Conservation (phyloP, 345 rosid genomes). For the Acer negundo region DNA sequence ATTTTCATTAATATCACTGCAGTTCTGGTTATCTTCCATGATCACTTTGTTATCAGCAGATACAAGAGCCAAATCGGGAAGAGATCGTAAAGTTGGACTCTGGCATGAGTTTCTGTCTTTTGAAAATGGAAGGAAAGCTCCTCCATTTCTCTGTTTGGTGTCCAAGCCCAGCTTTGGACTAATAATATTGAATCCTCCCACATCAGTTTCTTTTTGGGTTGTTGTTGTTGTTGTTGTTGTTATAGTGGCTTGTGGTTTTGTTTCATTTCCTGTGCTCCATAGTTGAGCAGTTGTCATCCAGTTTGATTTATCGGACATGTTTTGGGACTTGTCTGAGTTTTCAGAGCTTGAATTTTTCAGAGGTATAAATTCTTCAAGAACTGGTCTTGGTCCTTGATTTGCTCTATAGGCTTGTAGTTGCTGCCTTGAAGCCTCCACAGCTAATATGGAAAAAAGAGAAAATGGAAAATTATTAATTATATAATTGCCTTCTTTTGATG, state of each 20-base stretch:
- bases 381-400: constrained; percentile 61
- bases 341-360: constrained; percentile 54
- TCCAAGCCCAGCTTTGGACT: constrained; percentile 66
- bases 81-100: constrained; percentile 35
- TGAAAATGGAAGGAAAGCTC: constrained; percentile 92
- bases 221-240: constrained; percentile 11
- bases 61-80: constrained; percentile 71
- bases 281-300: constrained; percentile 98
- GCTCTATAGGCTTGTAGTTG: constrained; percentile 70
- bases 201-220: constrained; percentile 47
- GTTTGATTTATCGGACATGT: constrained; percentile 53
- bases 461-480: background rate
- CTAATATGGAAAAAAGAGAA: constrained; percentile 44
- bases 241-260: constrained; percentile 36
- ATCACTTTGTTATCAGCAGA: constrained; percentile 33
- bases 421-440: constrained; percentile 84
- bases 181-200: constrained; percentile 54
- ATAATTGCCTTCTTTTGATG: background rate
- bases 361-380: constrained; percentile 97
- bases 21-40: constrained; percentile 52
- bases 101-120: constrained; percentile 60
- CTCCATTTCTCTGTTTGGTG: constrained; percentile 71
- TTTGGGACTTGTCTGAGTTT: constrained; percentile 38
- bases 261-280: constrained; percentile 74
- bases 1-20: constrained; percentile 36